These are phyloP conservation scores for Oropetium thomaeum DNA, from an alignment of 176 grass and related monocot genomes.

Conservation along the genomic window DNA sequence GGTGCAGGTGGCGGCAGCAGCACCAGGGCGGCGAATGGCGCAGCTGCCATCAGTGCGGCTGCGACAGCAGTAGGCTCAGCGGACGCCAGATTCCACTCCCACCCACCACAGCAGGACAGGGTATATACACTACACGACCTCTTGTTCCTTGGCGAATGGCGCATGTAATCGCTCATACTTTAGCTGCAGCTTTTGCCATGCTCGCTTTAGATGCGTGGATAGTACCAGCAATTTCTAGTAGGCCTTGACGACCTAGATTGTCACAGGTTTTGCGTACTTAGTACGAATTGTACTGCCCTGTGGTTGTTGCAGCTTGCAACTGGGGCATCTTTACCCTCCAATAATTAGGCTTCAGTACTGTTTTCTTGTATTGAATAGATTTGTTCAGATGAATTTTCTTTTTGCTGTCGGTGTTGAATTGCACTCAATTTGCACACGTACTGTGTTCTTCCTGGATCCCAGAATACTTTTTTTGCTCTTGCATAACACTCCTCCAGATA, in stretches of 20 bases:
- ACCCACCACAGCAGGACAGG: conserved; percentile 48
- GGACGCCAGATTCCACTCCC: conserved; percentile 56
- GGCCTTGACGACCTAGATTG: conserved; percentile 29
- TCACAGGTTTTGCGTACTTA: conserved; percentile 35
- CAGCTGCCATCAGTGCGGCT: conserved; percentile 58
- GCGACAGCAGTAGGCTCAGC: conserved; percentile 52
- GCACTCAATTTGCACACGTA: neutral
- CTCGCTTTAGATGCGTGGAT: conserved; percentile 45
- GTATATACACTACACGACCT: conserved; percentile 46
- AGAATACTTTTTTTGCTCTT: neutral
- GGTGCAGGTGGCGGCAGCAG: conserved; percentile 26
- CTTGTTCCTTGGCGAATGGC: conserved; percentile 22
- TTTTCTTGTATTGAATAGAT: conserved; percentile 12
- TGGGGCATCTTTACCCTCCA: conserved; percentile 18
- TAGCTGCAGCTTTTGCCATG: conserved; percentile 31
- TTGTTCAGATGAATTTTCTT: neutral
- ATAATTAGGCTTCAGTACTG: conserved; percentile 36
- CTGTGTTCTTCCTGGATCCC: neutral
- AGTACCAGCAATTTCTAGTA: conserved; percentile 21
- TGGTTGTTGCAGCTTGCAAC: conserved; percentile 40
- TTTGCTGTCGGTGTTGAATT: conserved; percentile 5
- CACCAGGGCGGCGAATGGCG: conserved; percentile 40
- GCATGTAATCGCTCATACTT: conserved; percentile 20
- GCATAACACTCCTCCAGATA: neutral
- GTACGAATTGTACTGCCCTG: conserved; percentile 38